These are phyloP conservation scores for Cenchrus americanus DNA, from an alignment of 176 grass and related monocot genomes.

Conservation along the genomic window DNA sequence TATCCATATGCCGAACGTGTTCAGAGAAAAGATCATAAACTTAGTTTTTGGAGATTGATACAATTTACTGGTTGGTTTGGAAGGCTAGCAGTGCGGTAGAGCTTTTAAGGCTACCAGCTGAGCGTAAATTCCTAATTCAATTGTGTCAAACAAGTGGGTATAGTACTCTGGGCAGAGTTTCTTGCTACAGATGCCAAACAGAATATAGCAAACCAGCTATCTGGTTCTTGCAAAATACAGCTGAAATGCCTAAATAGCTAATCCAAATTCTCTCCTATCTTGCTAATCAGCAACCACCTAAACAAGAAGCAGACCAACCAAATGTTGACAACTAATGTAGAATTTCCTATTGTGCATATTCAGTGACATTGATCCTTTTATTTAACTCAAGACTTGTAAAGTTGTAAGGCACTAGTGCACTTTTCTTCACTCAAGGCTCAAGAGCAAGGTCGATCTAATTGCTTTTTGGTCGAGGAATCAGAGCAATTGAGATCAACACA, in stretches of 20 bases:
- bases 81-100: background rate
- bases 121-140: slow-evolving; percentile 10
- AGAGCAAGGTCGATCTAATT: background rate
- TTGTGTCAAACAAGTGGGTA: background rate
- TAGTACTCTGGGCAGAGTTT: background rate
- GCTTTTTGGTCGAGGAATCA: background rate
- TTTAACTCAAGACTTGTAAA: background rate
- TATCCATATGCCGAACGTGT: slow-evolving; percentile 10
- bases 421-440: background rate
- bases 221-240: slow-evolving; percentile 1
- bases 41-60: slow-evolving; percentile 1
- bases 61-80: slow-evolving; percentile 16
- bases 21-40: background rate
- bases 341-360: background rate
- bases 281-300: background rate
- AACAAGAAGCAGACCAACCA: background rate
- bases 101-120: background rate
- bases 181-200: background rate
- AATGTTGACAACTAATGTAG: background rate
- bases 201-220: background rate
- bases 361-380: slow-evolving; percentile 17
- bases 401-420: background rate
- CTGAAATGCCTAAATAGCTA: background rate
- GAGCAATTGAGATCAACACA: background rate
- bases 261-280: background rate